Conservation (phyloP, 768 basidiomycete genomes). For the Mycena belliarum region DNA sequence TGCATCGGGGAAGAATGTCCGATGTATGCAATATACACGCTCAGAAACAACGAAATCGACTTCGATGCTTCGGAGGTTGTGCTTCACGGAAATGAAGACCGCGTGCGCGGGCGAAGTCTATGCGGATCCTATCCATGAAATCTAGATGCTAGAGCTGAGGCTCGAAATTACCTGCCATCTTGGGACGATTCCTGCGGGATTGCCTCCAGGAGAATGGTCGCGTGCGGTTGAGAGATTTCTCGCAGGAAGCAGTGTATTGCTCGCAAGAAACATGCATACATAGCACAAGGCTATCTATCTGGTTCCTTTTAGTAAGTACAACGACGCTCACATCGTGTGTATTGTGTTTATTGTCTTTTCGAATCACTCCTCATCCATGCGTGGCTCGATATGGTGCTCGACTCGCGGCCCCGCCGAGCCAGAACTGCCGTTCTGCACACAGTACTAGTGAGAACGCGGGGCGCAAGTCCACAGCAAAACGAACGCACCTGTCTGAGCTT, state of each 20-base stretch:
- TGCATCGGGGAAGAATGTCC: no score
- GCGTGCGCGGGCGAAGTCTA: neutral
- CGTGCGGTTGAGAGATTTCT: no score
- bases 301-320: conserved; percentile 2
- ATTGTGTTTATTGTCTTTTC: neutral
- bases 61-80: no score
- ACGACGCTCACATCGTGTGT: neutral
- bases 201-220: no score
- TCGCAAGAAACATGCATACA: neutral
- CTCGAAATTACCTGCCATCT: neutral
- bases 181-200: no score
- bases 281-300: neutral
- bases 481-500: conserved; percentile 77
- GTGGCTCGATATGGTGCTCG: conserved; percentile 21
- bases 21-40: no score
- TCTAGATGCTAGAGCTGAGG: neutral
- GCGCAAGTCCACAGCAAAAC: neutral
- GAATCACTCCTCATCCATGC: conserved; percentile 14
- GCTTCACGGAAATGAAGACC: conserved; percentile 4
- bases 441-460: neutral
- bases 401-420: conserved; percentile 7
- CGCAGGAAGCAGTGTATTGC: no score
- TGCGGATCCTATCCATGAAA: conserved; percentile 4
- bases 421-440: conserved; percentile 10
- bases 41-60: no score